Percentiles rank a stretch among this genome's conserved stretches.
These are phyloP conservation scores for Gigaspora rosea DNA, from an alignment of 192 early-diverging fungal species.

Conservation along the genomic window DNA sequence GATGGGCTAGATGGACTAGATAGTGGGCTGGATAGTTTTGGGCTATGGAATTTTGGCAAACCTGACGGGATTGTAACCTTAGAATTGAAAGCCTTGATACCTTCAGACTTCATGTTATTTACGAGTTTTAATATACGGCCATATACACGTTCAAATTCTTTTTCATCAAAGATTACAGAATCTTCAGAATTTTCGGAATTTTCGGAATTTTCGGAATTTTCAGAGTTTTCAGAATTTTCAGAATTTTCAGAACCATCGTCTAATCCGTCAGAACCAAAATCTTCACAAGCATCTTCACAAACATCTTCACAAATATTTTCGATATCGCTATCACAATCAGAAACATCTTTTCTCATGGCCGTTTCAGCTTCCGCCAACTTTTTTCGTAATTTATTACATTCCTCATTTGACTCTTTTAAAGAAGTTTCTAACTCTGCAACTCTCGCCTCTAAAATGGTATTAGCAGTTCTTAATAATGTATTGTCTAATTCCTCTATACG, in stretches of 20 bases:
- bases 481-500: conserved; percentile 24
- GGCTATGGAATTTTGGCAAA: conserved; percentile 9
- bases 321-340: not conserved
- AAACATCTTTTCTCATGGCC: not conserved
- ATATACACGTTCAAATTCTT: conserved; percentile 17
- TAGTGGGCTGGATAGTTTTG: not conserved
- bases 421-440: conserved; percentile 17
- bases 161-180: not conserved
- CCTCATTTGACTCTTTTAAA: conserved; percentile 25
- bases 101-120: conserved; percentile 29
- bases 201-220: not conserved
- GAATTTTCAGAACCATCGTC: not conserved
- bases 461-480: conserved; percentile 9
- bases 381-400: conserved; percentile 11
- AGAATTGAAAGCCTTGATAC: conserved; percentile 19
- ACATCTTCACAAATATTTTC: too few species aligned
- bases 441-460: conserved; percentile 14
- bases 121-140: conserved; percentile 26
- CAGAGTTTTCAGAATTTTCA: not conserved
- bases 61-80: conserved; percentile 15
- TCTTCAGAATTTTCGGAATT: not conserved
- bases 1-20: not conserved
- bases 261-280: not conserved
- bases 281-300: not conserved
- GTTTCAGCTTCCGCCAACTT: not conserved